A percentile compares a stretch with the other conserved stretches of the same genome.
Evolutionary conservation across 768 basidiomycete genomes (phyloP).

Genomic region (Podaxis pistillaris): DNA sequence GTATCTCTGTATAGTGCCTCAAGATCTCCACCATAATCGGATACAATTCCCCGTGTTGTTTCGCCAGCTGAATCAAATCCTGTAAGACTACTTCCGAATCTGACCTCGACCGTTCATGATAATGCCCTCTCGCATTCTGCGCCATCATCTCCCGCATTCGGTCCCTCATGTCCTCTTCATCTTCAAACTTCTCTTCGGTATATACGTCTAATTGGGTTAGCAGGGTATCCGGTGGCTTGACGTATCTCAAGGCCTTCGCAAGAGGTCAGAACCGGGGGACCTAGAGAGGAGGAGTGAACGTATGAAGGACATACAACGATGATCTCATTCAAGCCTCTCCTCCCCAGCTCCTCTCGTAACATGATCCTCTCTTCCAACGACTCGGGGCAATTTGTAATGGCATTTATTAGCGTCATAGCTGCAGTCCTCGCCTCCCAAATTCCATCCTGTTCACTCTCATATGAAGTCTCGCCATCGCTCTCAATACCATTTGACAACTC

Average conservation of each 20-base stretch:
- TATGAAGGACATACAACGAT: slow-evolving; percentile 62
- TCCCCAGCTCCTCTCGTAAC: slow-evolving; percentile 78
- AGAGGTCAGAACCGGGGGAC: neutral
- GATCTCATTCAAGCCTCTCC: slow-evolving; percentile 80
- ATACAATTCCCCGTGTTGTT: slow-evolving; percentile 62
- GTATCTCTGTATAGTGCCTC: slow-evolving; percentile 50
- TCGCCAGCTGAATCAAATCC: slow-evolving; percentile 59
- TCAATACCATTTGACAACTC: slow-evolving; percentile 38
- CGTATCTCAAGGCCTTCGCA: slow-evolving; percentile 66
- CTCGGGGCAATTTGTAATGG: slow-evolving; percentile 73
- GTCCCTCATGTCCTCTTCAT: slow-evolving; percentile 82
- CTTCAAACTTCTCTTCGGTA: slow-evolving; percentile 86
- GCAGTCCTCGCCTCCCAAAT: slow-evolving; percentile 82
- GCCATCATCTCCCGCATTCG: slow-evolving; percentile 40
- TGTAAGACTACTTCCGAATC: slow-evolving; percentile 57
- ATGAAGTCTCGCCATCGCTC: slow-evolving; percentile 28
- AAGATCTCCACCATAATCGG: slow-evolving; percentile 61
- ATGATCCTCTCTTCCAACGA: slow-evolving; percentile 75
- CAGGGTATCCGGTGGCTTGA: slow-evolving; percentile 69
- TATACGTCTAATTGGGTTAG: slow-evolving; percentile 81
- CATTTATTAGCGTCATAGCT: slow-evolving; percentile 77
- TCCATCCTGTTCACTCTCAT: slow-evolving; percentile 58
- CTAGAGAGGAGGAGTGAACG: neutral
- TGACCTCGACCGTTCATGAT: slow-evolving; percentile 34
- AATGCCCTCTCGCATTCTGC: slow-evolving; percentile 19